Evolutionary conservation across 2,329 filamentous ascomycete species (phyloP).

Genomic region (Zopfia rhizophila): DNA sequence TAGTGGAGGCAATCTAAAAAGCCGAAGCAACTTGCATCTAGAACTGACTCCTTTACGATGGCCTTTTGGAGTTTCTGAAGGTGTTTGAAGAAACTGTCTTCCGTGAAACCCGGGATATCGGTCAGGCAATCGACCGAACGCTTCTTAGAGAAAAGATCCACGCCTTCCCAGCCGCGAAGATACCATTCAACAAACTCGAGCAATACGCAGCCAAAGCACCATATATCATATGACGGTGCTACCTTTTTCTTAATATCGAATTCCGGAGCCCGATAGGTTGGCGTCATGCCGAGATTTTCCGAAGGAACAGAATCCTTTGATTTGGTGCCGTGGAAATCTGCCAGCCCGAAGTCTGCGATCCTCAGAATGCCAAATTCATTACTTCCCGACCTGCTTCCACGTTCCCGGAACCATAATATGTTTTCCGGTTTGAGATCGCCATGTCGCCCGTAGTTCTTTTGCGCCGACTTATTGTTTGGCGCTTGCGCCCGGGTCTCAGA

Average conservation of each 20-base stretch:
- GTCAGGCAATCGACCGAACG: slow-evolving; percentile 1
- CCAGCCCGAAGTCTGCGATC: slow-evolving; percentile 17
- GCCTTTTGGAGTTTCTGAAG: too few relatives aligned
- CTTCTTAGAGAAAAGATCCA: slow-evolving; percentile 4
- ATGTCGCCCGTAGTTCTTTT: slow-evolving; percentile 14
- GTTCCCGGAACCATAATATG: slow-evolving; percentile 17
- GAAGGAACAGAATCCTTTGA: background rate
- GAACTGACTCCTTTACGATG: too few relatives aligned
- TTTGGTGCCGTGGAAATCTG: slow-evolving; percentile 1
- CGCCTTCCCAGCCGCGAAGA: slow-evolving; percentile 1
- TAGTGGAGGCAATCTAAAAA: too few relatives aligned
- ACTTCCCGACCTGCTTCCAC: too few relatives aligned
- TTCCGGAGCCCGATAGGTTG: slow-evolving; percentile 17
- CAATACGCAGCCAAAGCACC: slow-evolving; percentile 93
- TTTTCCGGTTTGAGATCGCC: slow-evolving; percentile 27
- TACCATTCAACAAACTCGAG: slow-evolving; percentile 64
- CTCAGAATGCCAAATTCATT: too few relatives aligned
- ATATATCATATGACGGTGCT: slow-evolving; percentile 70
- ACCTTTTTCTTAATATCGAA: slow-evolving; percentile 4
- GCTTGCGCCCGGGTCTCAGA: too few relatives aligned
- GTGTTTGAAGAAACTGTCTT: slow-evolving; percentile 14
- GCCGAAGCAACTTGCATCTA: too few relatives aligned
- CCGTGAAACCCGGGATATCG: background rate
- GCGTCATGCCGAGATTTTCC: too few relatives aligned
- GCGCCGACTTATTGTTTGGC: too few relatives aligned